Conservation (phyloP, 2,329 filamentous ascomycete genomes). For the Cryoendolithus antarcticus region DNA sequence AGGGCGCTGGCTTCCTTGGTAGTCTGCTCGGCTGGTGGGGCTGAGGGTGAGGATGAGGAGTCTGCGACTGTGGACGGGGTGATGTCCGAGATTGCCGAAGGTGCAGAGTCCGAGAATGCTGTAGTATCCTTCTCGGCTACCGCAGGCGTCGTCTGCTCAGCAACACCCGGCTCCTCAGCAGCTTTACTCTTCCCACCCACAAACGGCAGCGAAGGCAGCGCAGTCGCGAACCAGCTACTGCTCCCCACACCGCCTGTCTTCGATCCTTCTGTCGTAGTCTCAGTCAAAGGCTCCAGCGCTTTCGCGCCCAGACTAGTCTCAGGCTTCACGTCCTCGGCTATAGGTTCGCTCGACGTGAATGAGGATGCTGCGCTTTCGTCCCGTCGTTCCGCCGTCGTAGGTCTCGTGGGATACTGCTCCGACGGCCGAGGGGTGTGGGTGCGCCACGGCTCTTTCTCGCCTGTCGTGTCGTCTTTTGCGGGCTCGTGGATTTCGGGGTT, state of each 20-base stretch:
- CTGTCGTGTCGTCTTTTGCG: too few relatives aligned
- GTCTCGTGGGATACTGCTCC: too few relatives aligned
- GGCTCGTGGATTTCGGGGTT: too few relatives aligned
- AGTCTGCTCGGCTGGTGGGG: neutral
- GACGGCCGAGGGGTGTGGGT: too few relatives aligned
- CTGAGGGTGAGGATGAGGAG: neutral
- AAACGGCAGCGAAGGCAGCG: neutral
- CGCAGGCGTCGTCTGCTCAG: neutral
- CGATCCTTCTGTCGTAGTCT: neutral
- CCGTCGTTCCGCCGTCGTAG: too few relatives aligned
- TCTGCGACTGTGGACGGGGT: neutral
- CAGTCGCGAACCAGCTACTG: conserved; percentile 6
- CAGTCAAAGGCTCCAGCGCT: too few relatives aligned
- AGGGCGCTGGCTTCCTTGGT: neutral
- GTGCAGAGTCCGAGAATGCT: neutral
- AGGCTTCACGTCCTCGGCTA: too few relatives aligned
- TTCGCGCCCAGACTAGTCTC: too few relatives aligned
- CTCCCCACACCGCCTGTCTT: conserved; percentile 3
- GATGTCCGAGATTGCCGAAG: neutral
- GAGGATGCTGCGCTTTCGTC: too few relatives aligned
- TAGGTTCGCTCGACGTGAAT: too few relatives aligned
- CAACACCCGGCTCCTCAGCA: too few relatives aligned
- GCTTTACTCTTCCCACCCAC: conserved; percentile 1
- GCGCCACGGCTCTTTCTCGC: too few relatives aligned
- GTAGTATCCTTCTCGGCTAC: neutral